Conservation (phyloP, 2,329 filamentous ascomycete species). For the Talaromyces funiculosus region DNA sequence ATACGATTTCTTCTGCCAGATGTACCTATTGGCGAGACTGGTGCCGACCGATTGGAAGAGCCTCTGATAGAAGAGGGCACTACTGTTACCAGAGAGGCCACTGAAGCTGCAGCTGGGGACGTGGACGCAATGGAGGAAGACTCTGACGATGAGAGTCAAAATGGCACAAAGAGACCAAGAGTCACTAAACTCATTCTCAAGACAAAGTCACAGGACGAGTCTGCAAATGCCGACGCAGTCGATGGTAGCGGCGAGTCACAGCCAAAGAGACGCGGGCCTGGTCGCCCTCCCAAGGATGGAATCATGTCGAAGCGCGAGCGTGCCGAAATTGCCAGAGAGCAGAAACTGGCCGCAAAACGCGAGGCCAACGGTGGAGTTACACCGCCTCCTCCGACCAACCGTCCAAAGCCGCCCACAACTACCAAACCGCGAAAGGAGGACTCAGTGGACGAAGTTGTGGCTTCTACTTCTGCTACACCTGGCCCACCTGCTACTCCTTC, state of each 20-base stretch:
- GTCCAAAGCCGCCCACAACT: constrained; percentile 22
- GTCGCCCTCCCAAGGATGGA: constrained; percentile 61
- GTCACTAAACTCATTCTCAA: constrained; percentile 19
- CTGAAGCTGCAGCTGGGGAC: constrained; percentile 29
- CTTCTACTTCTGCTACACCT: neutral
- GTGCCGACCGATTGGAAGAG: constrained; percentile 43
- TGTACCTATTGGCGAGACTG: constrained; percentile 44
- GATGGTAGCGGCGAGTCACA: constrained; percentile 32
- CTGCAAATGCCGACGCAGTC: constrained; percentile 23
- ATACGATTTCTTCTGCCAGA: constrained; percentile 54
- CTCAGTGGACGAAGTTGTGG: constrained; percentile 24
- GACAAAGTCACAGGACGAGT: constrained; percentile 11
- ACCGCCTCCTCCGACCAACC: constrained; percentile 33
- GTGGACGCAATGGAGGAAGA: constrained; percentile 7
- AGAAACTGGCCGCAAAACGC: constrained; percentile 45
- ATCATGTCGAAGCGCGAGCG: constrained; percentile 62
- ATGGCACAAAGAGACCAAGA: constrained; percentile 10
- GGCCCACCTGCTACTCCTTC: constrained; percentile 16
- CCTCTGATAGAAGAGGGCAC: constrained; percentile 31
- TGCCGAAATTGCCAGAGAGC: constrained; percentile 49
- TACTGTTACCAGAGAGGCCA: constrained; percentile 19
- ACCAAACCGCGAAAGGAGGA: constrained; percentile 26
- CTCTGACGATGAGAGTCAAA: constrained; percentile 27
- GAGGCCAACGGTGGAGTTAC: constrained; percentile 45
- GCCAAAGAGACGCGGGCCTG: constrained; percentile 48